These are phyloP conservation scores for Sanghuangporus baumii DNA, from an alignment of 1,284 basidiomycete species.

Conservation along the genomic window DNA sequence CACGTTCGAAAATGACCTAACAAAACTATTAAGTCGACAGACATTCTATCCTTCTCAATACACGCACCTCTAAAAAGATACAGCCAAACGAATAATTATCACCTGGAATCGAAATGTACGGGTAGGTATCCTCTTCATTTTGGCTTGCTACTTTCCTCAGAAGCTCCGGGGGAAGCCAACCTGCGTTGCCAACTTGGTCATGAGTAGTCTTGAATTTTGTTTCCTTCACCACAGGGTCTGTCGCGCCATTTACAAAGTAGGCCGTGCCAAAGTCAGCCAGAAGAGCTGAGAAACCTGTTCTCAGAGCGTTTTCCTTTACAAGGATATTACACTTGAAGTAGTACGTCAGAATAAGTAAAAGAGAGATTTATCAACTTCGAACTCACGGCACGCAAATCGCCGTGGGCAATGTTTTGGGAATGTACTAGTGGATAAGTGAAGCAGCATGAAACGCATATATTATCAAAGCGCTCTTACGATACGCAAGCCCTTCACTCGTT, in stretches of 20 bases:
- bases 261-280: conserved; percentile 6
- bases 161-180: conserved; percentile 7
- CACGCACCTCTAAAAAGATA: conserved; percentile 6
- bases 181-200: neutral
- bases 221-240: neutral
- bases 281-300: neutral
- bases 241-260: neutral
- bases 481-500: neutral
- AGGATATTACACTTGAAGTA: conserved; percentile 6
- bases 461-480: neutral
- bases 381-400: conserved; percentile 1
- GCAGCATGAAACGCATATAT: no score
- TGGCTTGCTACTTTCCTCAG: neutral
- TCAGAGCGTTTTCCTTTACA: neutral
- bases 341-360: neutral
- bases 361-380: neutral
- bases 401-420: neutral
- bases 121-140: neutral
- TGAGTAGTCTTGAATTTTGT: neutral
- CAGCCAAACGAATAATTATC: conserved; percentile 11
- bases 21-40: neutral
- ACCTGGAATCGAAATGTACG: neutral
- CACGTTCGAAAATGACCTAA: neutral
- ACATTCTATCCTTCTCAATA: neutral
- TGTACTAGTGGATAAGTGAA: neutral